Evolutionary conservation across 176 grass and related monocot genomes (phyloP), one percentile per base, ranked within the genome.

Genomic region (Pharus latifolius): DNA sequence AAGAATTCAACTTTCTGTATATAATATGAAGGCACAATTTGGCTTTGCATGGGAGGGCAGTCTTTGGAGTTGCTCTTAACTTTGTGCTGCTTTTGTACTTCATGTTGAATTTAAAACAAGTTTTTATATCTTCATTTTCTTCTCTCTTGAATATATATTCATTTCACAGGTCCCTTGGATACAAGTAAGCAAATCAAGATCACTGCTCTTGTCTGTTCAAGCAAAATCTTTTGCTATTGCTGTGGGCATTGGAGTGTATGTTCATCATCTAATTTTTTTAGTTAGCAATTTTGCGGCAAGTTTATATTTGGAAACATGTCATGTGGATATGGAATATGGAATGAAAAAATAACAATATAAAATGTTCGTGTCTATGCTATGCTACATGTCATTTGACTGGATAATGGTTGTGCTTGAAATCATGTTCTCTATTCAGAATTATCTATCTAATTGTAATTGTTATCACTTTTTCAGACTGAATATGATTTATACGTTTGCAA

Each of bases 111-210:
- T 17, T 69, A 62, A 53, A 63, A 17, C 65, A 79, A 38, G 14
- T 55, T 54, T 52, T 25, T 17, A 22, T 66, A 67, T 67, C n/a
- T 37, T 18, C 77, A 49, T 20, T 65, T 5, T 32, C 49, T 68
- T 23, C 5, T 54, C 26, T 55, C 49, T 58, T 75, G 47, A 68
- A 67, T 38, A 38, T 23, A 5, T 75, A 77, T 48, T 51, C 25
- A 13, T 77, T 80, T 60, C 68, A 74, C 60, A 93, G 94, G 94
- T 98, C 60, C 94, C 94, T 75, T 98, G 86, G 94, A 98, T 98
- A 67, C 89, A 98, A 93, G 89, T 98, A 69, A 98, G 94, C 80
- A 92, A 70, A 88, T 97, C 89, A 62, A 92, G 94, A 88, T 85
- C 86, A 6, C 56, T 97, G 61, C 87, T 98, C 34, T 80, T 98